These are phyloP conservation scores for Hemerocallis citrina DNA, from an alignment of 106 monocot genomes.

Conservation along the genomic window DNA sequence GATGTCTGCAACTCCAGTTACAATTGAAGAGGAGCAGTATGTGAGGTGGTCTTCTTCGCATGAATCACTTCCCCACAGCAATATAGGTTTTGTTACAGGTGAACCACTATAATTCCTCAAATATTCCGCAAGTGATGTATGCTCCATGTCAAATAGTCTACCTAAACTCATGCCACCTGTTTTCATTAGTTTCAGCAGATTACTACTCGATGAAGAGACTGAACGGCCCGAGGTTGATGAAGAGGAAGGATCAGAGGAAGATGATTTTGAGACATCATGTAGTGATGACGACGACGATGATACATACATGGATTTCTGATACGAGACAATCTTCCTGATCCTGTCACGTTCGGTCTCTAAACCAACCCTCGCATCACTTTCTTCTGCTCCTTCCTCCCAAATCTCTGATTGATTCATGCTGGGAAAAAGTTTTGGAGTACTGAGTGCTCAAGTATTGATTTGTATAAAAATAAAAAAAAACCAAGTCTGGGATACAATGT, in stretches of 20 bases:
- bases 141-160: slow-evolving; percentile 9
- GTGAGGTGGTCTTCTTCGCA: neutral
- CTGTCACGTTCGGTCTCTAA: neutral
- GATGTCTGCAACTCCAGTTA: neutral
- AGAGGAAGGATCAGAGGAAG: neutral
- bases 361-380: neutral
- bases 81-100: neutral
- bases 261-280: no score
- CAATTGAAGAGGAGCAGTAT: neutral
- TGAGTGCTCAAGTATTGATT: no score
- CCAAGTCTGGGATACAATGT: no score
- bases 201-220: neutral
- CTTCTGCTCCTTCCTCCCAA: neutral
- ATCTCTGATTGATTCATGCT: slow-evolving; percentile 8
- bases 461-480: no score
- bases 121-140: slow-evolving; percentile 1
- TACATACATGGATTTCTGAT: slow-evolving; percentile 1
- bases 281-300: neutral
- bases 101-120: neutral
- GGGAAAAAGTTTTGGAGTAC: no score
- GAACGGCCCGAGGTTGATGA: neutral
- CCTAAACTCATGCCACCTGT: slow-evolving; percentile 4
- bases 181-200: slow-evolving; percentile 11
- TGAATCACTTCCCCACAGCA: slow-evolving; percentile 8
- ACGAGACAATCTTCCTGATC: slow-evolving; percentile 12